A percentile compares a stretch with the other conserved stretches of the same genome.
Conservation (phyloP, 305 asterid genomes). For the Plantago lanceolata region DNA sequence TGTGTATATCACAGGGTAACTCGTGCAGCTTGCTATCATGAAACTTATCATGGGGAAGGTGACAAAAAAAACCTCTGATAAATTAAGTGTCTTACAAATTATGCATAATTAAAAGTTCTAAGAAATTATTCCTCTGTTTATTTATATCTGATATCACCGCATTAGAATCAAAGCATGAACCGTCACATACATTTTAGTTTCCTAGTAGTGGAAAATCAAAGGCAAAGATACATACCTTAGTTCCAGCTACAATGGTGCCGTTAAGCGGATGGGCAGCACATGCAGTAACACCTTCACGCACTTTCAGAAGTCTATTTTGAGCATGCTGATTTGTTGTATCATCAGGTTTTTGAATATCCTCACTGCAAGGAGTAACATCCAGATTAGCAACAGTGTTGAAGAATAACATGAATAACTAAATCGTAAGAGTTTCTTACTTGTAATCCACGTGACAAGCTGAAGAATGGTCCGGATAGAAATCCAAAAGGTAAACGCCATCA, state of each 20-base stretch:
- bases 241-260: conserved; percentile 83
- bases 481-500: conserved; percentile 74
- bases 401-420: not conserved
- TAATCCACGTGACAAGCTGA: conserved; percentile 78
- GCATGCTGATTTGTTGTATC: conserved; percentile 32
- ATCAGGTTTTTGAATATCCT: conserved; percentile 36
- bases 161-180: not conserved
- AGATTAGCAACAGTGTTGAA: conserved; percentile 24
- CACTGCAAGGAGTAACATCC: conserved; percentile 38
- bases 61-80: not conserved
- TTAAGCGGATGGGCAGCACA: conserved; percentile 71
- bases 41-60: not conserved
- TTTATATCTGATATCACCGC: conserved; percentile 1
- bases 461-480: conserved; percentile 70
- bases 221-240: conserved; percentile 41
- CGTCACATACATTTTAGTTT: not conserved
- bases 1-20: not conserved
- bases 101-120: not conserved
- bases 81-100: not conserved
- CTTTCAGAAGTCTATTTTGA: conserved; percentile 48
- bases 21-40: not conserved
- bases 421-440: conserved; percentile 43
- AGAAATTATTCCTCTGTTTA: not conserved
- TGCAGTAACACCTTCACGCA: conserved; percentile 66
- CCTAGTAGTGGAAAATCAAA: conserved; percentile 5